Evolutionary conservation across 345 rosid species (phyloP).

Genomic region (rapeseed (Brassica napus)): Da-Ae NC_063445.1:58027501-58028000

Average conservation of each 20-base stretch:
- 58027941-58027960: slow-evolving; percentile 31
- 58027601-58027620: slow-evolving; percentile 55
- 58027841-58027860: slow-evolving; percentile 34
- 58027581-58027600: slow-evolving; percentile 33
- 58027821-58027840: slow-evolving; percentile 64
- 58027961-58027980: slow-evolving; percentile 20
- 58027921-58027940: slow-evolving; percentile 21
- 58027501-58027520: slow-evolving; percentile 47
- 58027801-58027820: slow-evolving; percentile 70
- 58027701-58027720: slow-evolving; percentile 25
- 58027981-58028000: slow-evolving; percentile 47
- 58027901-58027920: slow-evolving; percentile 37
- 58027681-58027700: slow-evolving; percentile 41
- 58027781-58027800: slow-evolving; percentile 63
- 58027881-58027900: slow-evolving; percentile 36
- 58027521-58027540: slow-evolving; percentile 79
- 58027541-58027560: slow-evolving; percentile 59
- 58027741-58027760: slow-evolving; percentile 34
- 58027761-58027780: slow-evolving; percentile 33
- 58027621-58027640: slow-evolving; percentile 47
- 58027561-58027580: slow-evolving; percentile 36
- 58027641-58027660: slow-evolving; percentile 38
- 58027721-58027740: slow-evolving; percentile 31
- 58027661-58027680: slow-evolving; percentile 54
- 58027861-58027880: slow-evolving; percentile 31